Base-by-base conservation (phyloP, 2,329 filamentous ascomycete species). In the Cladobotryum protrusum region DNA sequence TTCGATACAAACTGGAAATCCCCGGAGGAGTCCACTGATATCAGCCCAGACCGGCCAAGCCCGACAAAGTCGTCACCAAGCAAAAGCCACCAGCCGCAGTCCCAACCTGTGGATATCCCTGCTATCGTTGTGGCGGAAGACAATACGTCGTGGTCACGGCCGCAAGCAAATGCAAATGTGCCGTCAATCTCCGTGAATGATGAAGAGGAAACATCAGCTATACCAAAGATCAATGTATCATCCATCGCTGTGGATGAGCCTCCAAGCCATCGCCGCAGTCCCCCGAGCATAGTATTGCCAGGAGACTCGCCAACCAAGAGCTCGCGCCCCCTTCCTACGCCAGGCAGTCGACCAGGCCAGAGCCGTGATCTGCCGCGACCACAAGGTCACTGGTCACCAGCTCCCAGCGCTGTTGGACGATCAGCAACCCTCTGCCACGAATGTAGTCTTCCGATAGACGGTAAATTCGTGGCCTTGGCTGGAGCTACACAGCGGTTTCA, bases 1-100 rank as follows among this genome's bases (percentile, higher is more conserved):
- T 97, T 97, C 77, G 81, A 95, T 71, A 81, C 81, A 62, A 81
- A 86, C 65, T 96, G 89, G 84, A 86, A 83, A 75, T 79, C 83
- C 64, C 81, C 79, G 65, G 83, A 87, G 66, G 75, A 79, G 74
- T 75, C 74, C 69, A 77, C 86, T 77, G 85, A 89, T 81, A 70
- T 81, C 73, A 86, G 58, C 62, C 65, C 67, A 72, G 68, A 77
- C 57, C 61, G 59, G 59, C 59, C 62, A 56, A 53, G 52, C 58
- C 59, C 60, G 61, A 57, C 63, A 61, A 49, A 42, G 20, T 54
- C 58, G 59, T 57, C 57, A 57, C 60, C 55, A 58, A 43, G 43
- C 58, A 51, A 56, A 62, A 60, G 24, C 24, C 24, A 29, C 24
- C 24, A 29, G 24, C 24, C 24, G 24, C 24, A 29, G 24, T 57